Base-by-base conservation (phyloP, 345 rosid genomes). In the Trapa bicornis region DNA sequence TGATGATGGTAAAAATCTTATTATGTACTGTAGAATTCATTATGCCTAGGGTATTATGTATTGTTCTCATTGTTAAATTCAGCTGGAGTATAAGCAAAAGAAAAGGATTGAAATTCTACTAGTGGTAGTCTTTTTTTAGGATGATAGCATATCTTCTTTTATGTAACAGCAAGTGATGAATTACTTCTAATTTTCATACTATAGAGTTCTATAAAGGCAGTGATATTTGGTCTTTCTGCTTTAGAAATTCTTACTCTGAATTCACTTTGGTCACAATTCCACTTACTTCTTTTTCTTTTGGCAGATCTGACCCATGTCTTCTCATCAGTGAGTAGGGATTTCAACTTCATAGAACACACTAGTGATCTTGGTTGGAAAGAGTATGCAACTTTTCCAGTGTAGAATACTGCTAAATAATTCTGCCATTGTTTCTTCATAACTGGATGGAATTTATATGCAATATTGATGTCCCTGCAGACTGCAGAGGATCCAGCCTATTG, bases 301-400 rank as follows among this genome's bases (percentile, higher is more conserved):
- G 73, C 94, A 95, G 98, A 95, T 68, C 74, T 95, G 73, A 80
- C 87, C 54, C 93, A 91, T 66, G 96, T 78, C 37, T 89, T 95
- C 74, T 85, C 99, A 64, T 79, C 91, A 17, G 75, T 89, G 43
- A 76, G 86, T 50, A 82, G 96, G 78, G 96, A 87, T 71, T 73
- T 95, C 74, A 95, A 86, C 85, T 95, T 95, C 80, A 82, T 95
- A 48, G 96, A 89, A 75, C 99, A 95, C 60, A 91, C 93, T 76
- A 79, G 96, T 77, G 96, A 95, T 75, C 92, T 95, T 71, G 91
- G 96, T 60, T 95, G 99, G 99, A 95, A 95, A 86, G 99, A 89
- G 99, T 95, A 85, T 68, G 96, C 73, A 47, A 70, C 71, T n/a
- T 64, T 7, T 45, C 61, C 68, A 62, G 6, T 10, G 67, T 67